Evolutionary conservation across 805 yeast genomes (phyloP), one percentile per base, ranked within the genome.

Genomic region (Lipomyces yamanashiensis): DNA sequence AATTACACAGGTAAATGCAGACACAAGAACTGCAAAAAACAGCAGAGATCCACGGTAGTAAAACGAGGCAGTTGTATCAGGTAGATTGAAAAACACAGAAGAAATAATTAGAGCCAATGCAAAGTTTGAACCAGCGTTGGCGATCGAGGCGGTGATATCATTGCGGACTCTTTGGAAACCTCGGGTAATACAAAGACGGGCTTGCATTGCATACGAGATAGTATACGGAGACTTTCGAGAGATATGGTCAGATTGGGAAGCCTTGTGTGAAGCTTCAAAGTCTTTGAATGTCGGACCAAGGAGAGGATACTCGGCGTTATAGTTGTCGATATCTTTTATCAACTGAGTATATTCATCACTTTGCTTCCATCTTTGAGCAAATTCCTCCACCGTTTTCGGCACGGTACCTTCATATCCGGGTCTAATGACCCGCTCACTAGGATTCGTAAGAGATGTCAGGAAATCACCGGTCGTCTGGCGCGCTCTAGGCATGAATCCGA

Each of bases 11-110:
- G 80, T 68, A 64, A 82, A 79, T 8, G 85, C 80, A 65, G 80
- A 80, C 71, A 80, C 78, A 66, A 69, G 39, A 19, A 69, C 53
- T 13, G 70, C 59, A 45, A 62, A 87, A 75, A 85, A 87, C 4
- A 87, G 69, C 33, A 82, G 78, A 70, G 90, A 89, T 62, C 88
- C 87, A 67, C 90, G 79, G 9, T 87, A 54, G 70, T 84, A 88
- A 7, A 88, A 85, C 51, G 88, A 87, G 10, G 71, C 60, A 0
- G 89, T 86, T 41, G 77, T 64, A 2, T 77, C 74, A 0, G 85
- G 82, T 17, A 85, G 74, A 59, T 83, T 77, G 74, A 81, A 86
- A 73, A 80, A 87, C 67, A 88, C 77, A 0, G 92, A 87, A 37
- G 90, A 89, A 12, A 80, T 77, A 70, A 87, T 80, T 54, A 88